Conservation (phyloP, 1,284 basidiomycete species). For the Naganishia albida region DNA sequence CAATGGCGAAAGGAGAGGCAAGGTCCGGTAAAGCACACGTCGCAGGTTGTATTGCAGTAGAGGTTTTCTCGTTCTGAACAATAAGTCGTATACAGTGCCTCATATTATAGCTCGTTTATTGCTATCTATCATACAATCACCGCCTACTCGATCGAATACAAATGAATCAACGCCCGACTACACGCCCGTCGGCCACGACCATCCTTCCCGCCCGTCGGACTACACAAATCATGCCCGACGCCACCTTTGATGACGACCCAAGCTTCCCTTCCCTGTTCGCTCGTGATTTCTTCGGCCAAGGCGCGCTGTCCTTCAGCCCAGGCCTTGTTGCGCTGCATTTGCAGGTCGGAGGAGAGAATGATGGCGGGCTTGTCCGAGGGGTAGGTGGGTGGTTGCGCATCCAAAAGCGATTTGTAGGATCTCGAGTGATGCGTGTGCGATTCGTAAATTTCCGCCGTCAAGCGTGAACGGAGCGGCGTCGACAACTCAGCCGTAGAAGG, state of each 20-base stretch:
- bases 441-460: conserved; percentile 46
- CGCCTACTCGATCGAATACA: conserved; percentile 29
- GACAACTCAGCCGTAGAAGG: conserved; percentile 42
- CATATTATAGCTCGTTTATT: conserved; percentile 12
- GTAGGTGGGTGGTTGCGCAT: conserved; percentile 39
- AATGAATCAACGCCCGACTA: conserved; percentile 30
- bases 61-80: not conserved
- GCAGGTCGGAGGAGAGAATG: conserved; percentile 39
- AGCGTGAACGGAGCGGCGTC: conserved; percentile 43
- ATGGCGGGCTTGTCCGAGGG: conserved; percentile 42
- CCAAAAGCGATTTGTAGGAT: conserved; percentile 42
- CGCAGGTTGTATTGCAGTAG: too few species aligned
- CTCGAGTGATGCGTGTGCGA: conserved; percentile 44
- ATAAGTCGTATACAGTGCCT: not conserved
- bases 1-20: conserved; percentile 5
- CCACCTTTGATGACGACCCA: conserved; percentile 44
- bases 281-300: conserved; percentile 46
- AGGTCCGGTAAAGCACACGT: not conserved
- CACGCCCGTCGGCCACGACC: conserved; percentile 33
- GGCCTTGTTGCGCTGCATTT: conserved; percentile 41
- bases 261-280: conserved; percentile 41
- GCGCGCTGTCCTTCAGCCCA: conserved; percentile 48
- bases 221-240: conserved; percentile 43
- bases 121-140: not conserved
- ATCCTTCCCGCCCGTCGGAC: conserved; percentile 32